These are phyloP conservation scores for Saccharomycopsis guyanensis DNA, from an alignment of 805 yeast species.

Conservation along the genomic window DNA sequence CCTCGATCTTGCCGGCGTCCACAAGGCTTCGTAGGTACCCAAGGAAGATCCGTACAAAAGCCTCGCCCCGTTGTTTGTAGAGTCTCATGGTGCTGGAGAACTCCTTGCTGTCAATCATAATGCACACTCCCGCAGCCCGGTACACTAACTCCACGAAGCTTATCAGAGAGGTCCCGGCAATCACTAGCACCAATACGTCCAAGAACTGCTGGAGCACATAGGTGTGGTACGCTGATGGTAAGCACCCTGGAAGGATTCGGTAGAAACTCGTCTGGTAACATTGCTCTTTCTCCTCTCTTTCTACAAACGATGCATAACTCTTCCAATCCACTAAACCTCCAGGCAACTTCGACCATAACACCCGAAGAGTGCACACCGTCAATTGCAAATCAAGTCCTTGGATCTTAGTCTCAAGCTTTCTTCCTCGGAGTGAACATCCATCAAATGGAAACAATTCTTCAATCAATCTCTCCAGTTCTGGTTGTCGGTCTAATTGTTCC, in stretches of 20 bases:
- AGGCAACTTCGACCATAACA: slow-evolving; percentile 30
- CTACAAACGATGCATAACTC: slow-evolving; percentile 26
- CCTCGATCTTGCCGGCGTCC: neutral
- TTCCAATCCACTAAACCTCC: slow-evolving; percentile 32
- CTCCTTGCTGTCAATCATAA: slow-evolving; percentile 18
- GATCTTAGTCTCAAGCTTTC: neutral
- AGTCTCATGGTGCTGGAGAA: slow-evolving; percentile 25
- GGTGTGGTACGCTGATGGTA: slow-evolving; percentile 31
- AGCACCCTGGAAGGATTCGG: slow-evolving; percentile 28
- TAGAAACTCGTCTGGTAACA: slow-evolving; percentile 29
- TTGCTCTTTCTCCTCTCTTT: slow-evolving; percentile 24
- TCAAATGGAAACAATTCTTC: slow-evolving; percentile 14
- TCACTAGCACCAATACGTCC: slow-evolving; percentile 29
- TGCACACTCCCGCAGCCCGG: neutral
- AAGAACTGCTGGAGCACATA: slow-evolving; percentile 32
- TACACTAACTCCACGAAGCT: slow-evolving; percentile 24
- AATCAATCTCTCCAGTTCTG: neutral
- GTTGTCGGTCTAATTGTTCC: slow-evolving; percentile 3
- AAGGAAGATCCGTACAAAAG: slow-evolving; percentile 30
- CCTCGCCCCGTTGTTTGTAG: slow-evolving; percentile 29
- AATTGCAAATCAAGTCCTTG: slow-evolving; percentile 22
- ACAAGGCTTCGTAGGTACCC: slow-evolving; percentile 26
- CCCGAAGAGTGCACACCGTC: slow-evolving; percentile 26
- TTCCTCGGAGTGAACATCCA: slow-evolving; percentile 16
- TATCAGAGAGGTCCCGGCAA: slow-evolving; percentile 31